phyloP scores from a whole-genome alignment of 2,329 filamentous ascomycete species.

The Cordyceps javanica region DNA sequence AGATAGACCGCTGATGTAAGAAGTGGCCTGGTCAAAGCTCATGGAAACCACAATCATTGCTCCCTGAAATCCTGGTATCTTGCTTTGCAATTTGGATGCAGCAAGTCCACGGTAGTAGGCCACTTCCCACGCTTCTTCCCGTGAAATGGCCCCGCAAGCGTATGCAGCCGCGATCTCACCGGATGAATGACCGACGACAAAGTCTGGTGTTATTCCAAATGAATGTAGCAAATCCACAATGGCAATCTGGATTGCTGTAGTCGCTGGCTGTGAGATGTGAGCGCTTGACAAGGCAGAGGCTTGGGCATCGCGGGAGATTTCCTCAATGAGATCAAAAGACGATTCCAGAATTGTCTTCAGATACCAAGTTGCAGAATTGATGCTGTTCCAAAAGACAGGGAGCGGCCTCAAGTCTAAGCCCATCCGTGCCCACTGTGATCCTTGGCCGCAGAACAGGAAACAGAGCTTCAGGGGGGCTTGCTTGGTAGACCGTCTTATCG shows the following conservation, averaged over 20 bases:
- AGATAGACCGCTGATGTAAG: conserved; percentile 20
- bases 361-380: conserved; percentile 29
- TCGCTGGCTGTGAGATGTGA: conserved; percentile 35
- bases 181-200: conserved; percentile 40
- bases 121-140: conserved; percentile 33
- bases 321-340: conserved; percentile 29
- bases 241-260: conserved; percentile 36
- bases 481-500: conserved; percentile 20
- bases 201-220: conserved; percentile 25
- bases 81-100: conserved; percentile 24
- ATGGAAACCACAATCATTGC: conserved; percentile 38
- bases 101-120: conserved; percentile 36
- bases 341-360: conserved; percentile 25
- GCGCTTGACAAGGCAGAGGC: conserved; percentile 27
- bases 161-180: conserved; percentile 42
- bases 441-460: conserved; percentile 40
- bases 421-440: conserved; percentile 38
- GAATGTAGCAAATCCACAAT: conserved; percentile 33
- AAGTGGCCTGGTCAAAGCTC: conserved; percentile 21
- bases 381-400: conserved; percentile 33
- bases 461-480: conserved; percentile 27
- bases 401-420: conserved; percentile 35
- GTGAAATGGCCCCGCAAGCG: conserved; percentile 30
- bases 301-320: conserved; percentile 25
- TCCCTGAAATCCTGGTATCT: conserved; percentile 25